A percentile compares a stretch with the other conserved stretches of the same genome.
Conservation (phyloP, 257 asterid genomes). For the Plantago elongata region DNA sequence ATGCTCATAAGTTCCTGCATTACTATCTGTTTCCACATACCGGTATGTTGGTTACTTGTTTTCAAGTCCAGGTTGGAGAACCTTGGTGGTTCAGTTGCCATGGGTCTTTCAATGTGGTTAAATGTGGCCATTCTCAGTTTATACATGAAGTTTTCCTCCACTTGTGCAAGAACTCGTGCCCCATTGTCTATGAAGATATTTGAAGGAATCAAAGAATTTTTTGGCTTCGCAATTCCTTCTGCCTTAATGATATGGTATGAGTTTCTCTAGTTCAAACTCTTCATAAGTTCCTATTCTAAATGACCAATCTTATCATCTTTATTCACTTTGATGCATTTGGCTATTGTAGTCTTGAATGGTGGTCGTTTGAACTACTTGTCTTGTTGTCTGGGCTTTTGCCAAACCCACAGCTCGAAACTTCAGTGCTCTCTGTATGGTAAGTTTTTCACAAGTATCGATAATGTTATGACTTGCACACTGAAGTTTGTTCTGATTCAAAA, state of each 20-base stretch:
- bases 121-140: conserved; percentile 37
- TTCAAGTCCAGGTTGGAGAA: conserved; percentile 33
- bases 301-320: not conserved
- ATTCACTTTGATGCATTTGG: not conserved
- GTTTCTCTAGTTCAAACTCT: not conserved
- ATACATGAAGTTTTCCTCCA: conserved; percentile 44
- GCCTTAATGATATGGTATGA: conserved; percentile 62
- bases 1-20: conserved; percentile 48
- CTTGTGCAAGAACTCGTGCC: conserved; percentile 45
- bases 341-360: conserved; percentile 61
- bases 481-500: not conserved
- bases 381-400: conserved; percentile 74
- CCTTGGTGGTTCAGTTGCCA: conserved; percentile 52
- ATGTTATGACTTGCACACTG: no score
- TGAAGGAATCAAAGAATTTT: conserved; percentile 45
- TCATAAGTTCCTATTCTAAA: not conserved
- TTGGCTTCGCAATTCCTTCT: conserved; percentile 57
- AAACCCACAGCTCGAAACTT: conserved; percentile 86
- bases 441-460: conserved; percentile 9
- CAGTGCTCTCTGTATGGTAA: conserved; percentile 78
- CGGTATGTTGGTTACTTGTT: conserved; percentile 48
- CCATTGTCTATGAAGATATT: conserved; percentile 48
- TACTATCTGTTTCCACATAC: conserved; percentile 46
- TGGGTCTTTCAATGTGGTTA: conserved; percentile 53
- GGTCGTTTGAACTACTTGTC: conserved; percentile 76